These are phyloP conservation scores for Sclerotiophoma versabilis DNA, from an alignment of 2,329 filamentous ascomycete species.

Conservation along the genomic window DNA sequence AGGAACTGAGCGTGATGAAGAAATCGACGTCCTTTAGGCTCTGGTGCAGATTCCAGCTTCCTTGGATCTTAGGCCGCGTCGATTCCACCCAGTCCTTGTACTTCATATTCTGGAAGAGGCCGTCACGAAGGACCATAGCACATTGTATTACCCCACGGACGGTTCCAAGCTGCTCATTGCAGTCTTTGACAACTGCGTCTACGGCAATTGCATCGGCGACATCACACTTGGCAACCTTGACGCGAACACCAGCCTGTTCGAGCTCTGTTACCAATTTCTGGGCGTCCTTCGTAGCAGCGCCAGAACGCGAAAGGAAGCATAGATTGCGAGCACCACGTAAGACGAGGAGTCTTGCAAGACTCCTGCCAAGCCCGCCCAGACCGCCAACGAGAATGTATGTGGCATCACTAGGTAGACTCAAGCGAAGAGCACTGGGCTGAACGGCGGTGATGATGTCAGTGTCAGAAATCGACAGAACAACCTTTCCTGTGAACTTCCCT, in stretches of 20 bases:
- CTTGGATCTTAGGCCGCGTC: constrained; percentile 41
- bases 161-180: neutral
- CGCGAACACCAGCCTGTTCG: constrained; percentile 2
- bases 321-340: constrained; percentile 20
- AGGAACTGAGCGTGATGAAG: constrained; percentile 32
- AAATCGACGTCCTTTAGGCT: constrained; percentile 22
- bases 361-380: constrained; percentile 30
- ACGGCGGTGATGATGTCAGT: neutral
- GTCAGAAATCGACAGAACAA: neutral
- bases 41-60: constrained; percentile 40
- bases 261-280: constrained; percentile 11
- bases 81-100: constrained; percentile 15
- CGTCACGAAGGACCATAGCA: constrained; percentile 28
- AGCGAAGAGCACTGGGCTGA: neutral
- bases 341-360: constrained; percentile 16
- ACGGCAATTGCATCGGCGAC: neutral
- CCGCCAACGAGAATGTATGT: constrained; percentile 34
- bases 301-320: constrained; percentile 27
- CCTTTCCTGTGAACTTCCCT: neutral
- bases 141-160: constrained; percentile 25
- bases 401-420: neutral
- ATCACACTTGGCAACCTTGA: constrained; percentile 15
- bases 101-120: constrained; percentile 23
- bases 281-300: neutral
- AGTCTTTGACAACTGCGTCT: neutral